Conservation (phyloP, 805 yeast genomes). For the Monosporozyma yasuniensis region DNA sequence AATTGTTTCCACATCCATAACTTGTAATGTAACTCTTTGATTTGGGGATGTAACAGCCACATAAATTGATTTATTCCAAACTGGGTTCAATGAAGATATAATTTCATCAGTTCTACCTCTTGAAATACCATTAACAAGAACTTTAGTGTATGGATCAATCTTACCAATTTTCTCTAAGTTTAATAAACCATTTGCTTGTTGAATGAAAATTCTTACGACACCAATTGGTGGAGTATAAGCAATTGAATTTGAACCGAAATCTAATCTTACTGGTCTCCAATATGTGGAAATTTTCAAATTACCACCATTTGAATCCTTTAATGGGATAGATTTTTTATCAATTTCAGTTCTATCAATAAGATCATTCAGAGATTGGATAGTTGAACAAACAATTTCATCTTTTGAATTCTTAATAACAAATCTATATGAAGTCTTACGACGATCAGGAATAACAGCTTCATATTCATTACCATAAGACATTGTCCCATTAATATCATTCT, state of each 20-base stretch:
- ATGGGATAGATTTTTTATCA: conserved; percentile 68
- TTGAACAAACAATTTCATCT: conserved; percentile 48
- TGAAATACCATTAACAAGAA: conserved; percentile 66
- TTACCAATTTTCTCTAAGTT: conserved; percentile 86
- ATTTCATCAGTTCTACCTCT: conserved; percentile 67
- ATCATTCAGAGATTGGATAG: conserved; percentile 50
- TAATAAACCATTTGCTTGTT: conserved; percentile 62
- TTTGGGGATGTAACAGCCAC: conserved; percentile 74
- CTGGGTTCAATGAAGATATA: conserved; percentile 65
- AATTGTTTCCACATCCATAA: conserved; percentile 77
- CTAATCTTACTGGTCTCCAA: conserved; percentile 83
- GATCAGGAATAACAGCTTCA: conserved; percentile 65
- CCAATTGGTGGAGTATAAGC: conserved; percentile 96
- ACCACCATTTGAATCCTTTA: conserved; percentile 63
- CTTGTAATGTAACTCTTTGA: conserved; percentile 77
- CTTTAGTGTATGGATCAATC: conserved; percentile 83
- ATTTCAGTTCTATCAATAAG: conserved; percentile 70
- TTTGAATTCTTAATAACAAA: conserved; percentile 57
- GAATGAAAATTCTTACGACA: conserved; percentile 65
- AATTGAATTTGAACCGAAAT: conserved; percentile 56
- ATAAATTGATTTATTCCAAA: conserved; percentile 76
- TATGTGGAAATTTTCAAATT: conserved; percentile 50
- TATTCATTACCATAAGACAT: conserved; percentile 58
- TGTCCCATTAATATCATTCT: conserved; percentile 49
- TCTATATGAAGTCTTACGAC: conserved; percentile 60